phyloP scores from a whole-genome alignment of 2,329 filamentous ascomycete species.

The Plenodomus biglobosus region DNA sequence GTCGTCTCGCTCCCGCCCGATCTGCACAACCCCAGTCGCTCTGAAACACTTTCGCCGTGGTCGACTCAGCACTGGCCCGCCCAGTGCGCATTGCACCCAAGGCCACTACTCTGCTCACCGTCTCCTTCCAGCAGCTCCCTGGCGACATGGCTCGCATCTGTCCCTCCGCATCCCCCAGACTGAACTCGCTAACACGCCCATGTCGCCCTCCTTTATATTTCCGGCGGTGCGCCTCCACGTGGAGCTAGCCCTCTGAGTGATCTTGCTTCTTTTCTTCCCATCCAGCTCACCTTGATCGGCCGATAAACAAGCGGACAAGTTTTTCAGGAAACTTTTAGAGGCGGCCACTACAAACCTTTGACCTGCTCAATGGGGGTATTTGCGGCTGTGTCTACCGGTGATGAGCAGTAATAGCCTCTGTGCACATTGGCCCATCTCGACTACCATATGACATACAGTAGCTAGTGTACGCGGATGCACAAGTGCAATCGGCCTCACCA shows the following conservation, averaged over 20 bases:
- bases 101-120: not conserved
- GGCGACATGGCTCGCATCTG: too few relatives aligned
- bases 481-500: not conserved
- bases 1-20: conserved; percentile 22
- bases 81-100: not conserved
- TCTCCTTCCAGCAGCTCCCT: not conserved
- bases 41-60: conserved; percentile 21
- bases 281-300: conserved; percentile 10
- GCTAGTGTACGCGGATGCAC: not conserved
- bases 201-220: conserved; percentile 5
- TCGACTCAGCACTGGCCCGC: conserved; percentile 1
- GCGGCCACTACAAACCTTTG: not conserved
- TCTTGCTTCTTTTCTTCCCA: conserved; percentile 1
- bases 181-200: conserved; percentile 3
- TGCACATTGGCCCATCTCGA: not conserved
- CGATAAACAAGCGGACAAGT: not conserved
- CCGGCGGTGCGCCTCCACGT: not conserved
- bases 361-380: not conserved
- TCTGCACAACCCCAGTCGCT: conserved; percentile 20
- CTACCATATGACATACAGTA: not conserved
- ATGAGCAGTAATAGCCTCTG: not conserved
- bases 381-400: not conserved
- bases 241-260: not conserved
- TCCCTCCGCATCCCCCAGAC: not conserved
- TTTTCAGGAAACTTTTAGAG: not conserved